Evolutionary conservation across 768 basidiomycete genomes (phyloP).

Genomic region (Phylloporus rhodoxanthus): DNA sequence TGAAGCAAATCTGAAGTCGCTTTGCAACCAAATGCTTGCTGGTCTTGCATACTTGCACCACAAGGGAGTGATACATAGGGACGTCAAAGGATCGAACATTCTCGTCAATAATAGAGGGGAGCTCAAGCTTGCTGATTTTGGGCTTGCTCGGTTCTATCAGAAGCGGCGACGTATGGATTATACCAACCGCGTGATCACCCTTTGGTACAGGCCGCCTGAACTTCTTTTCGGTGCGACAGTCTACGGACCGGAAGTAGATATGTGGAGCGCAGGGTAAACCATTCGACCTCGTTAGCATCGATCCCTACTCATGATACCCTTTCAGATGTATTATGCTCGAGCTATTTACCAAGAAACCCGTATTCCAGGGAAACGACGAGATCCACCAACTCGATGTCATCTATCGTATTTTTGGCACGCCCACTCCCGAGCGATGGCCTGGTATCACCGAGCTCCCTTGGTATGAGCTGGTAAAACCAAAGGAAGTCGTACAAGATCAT

Average conservation of each 20-base stretch:
- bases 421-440: conserved; percentile 77
- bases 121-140: conserved; percentile 96
- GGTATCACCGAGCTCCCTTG: conserved; percentile 81
- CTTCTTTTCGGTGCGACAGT: conserved; percentile 91
- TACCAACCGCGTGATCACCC: conserved; percentile 98
- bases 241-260: conserved; percentile 96
- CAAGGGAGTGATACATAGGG: conserved; percentile 93
- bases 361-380: conserved; percentile 98
- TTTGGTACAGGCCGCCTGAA: conserved; percentile 98
- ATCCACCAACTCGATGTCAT: conserved; percentile 95
- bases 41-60: conserved; percentile 94
- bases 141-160: conserved; percentile 92
- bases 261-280: conserved; percentile 96
- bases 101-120: conserved; percentile 86
- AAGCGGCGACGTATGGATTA: conserved; percentile 88
- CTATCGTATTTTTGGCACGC: conserved; percentile 87
- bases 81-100: conserved; percentile 99
- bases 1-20: conserved; percentile 87
- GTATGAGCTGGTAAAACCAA: conserved; percentile 97
- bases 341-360: conserved; percentile 87
- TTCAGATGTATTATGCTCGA: conserved; percentile 97
- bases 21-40: conserved; percentile 92
- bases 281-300: neutral
- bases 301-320: neutral
- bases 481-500: conserved; percentile 61